Evolutionary conservation across 805 yeast genomes (phyloP), one percentile per base, ranked within the genome.

Genomic region (Hanseniaspora osmophila): DNA sequence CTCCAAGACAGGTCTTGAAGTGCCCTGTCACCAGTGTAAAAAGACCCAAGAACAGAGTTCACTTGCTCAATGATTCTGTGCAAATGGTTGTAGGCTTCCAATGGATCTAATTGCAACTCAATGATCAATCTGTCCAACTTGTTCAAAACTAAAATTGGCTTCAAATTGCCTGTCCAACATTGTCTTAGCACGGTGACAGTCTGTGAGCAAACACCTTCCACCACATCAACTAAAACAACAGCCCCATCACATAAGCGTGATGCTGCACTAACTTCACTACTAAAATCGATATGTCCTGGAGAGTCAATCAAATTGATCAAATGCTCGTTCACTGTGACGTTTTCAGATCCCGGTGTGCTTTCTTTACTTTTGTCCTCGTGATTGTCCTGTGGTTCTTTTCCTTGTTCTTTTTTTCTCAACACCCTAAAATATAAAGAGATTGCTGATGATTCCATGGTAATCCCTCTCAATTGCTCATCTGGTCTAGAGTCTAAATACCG

Each of bases 251-350:
- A 92, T 40, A 92, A 68, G 55, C 98, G 71, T 1, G 97, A 87
- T 1, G 97, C 95, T 0, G 96, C 84, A 27, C 95, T 84, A 0
- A 92, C 99, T 59, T 92, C 99, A 11, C 94, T 82, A 1, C 95
- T 82, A 61, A 92, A 92, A 64, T 92, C 99, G 48, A 92, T 86
- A 56, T 92, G 99, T n/a, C 99, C 99, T 0, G 99, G 99, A 0
- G 97, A 90, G 63, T 92, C 99, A 47, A 92, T 90, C 54, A 92
- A 71, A 58, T 92, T 92, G 57, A 92, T 81, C 46, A 92, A 66
- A 62, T 84, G 84, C 57, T 92, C 96, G 38, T 75, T 76, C 37
- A 80, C 73, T n/a, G 7, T 7, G 7, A 22, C 4, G 27, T 22
- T 22, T 4, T 22, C 27, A 22, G 27, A 22, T 22, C 27, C 27